A percentile compares a stretch with the other conserved stretches of the same genome.
Conservation (phyloP, 169 alveolate species). For the Cyclospora cayetanensis region DNA sequence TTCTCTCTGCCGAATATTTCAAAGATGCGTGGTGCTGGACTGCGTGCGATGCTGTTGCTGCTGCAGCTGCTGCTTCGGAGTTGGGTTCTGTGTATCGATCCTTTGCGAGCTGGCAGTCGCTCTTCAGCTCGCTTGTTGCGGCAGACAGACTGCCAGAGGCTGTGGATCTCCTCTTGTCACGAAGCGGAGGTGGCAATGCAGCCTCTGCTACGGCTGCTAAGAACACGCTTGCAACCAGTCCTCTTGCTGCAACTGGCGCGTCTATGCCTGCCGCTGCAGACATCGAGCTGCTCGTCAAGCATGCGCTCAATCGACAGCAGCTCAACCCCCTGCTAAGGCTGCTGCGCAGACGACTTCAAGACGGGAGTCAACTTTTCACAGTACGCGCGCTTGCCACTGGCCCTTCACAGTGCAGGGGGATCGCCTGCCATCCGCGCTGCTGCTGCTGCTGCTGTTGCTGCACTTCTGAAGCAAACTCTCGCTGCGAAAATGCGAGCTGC, state of each 20-base stretch:
- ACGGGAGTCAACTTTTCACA: background rate
- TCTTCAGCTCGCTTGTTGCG: background rate
- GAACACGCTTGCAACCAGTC: no score
- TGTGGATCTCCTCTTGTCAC: background rate
- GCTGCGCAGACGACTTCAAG: background rate
- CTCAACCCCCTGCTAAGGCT: background rate
- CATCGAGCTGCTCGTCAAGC: background rate
- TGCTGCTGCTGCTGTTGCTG: background rate
- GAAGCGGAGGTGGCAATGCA: background rate
- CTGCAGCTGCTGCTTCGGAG: slow-evolving; percentile 34
- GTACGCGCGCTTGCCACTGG: no score
- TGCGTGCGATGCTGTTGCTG: slow-evolving; percentile 24
- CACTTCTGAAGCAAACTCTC: no score
- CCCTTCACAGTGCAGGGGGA: no score
- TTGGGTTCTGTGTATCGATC: background rate
- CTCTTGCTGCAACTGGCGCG: background rate
- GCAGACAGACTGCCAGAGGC: slow-evolving; percentile 30
- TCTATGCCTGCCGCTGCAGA: background rate
- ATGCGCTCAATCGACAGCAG: background rate
- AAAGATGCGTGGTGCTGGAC: no score
- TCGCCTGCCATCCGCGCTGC: background rate
- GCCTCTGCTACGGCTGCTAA: background rate
- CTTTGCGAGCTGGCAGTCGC: background rate
- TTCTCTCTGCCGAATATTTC: no score
- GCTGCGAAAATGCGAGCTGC: no score